Base-by-base conservation (phyloP, 1,284 basidiomycete species). In the Cryptococcus hybrid region DNA sequence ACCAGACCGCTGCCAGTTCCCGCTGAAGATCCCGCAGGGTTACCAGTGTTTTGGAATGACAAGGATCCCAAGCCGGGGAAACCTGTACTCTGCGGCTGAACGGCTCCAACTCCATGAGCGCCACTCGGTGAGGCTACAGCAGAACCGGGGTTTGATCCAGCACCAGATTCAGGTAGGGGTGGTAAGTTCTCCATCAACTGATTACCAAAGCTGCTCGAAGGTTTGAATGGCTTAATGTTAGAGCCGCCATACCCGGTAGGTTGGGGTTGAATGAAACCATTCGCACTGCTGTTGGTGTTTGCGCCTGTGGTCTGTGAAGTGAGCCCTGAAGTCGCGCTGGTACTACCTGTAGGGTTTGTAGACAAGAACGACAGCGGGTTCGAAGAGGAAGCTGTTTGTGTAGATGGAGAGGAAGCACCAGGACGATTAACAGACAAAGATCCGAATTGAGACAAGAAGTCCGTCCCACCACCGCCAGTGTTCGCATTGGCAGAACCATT, bases 121-220 rank as follows among this genome's bases (percentile, higher is more conserved):
- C 15, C 40, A 42, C 12, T 12, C 15, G 15, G 40, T 42, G 40
- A 42, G 40, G 15, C 40, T 15, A 42, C 15, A 5, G 11, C 15
- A 12, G 40, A 11, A 42, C 40, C 40, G 3, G 40, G 15, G 40
- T 11, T 15, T 3, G 40, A 42, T 42, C 12, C 8, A n/a, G 39
- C 49, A 38, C 52, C 51, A 11, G 67, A 66, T 56, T 73, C 72
- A 0, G 58, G 56, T 13, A 75, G 67, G 1, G 89, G 81, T 3
- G 90, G 90, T 34, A 95, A 78, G 0, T 85, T 85, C 58, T 90
- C 89, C 55, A 93, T 75, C 37, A 95, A 75, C 12, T 86, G 84
- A 42, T 88, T 86, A 38, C 93, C 93, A 73, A 97, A 97, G 37
- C 85, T 88, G 1, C 88, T 91, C 0, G 88, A 85, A 2, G 93